phyloP scores from a whole-genome alignment of 2,329 filamentous ascomycete species.

The Trichophyton benhamiae region DNA sequence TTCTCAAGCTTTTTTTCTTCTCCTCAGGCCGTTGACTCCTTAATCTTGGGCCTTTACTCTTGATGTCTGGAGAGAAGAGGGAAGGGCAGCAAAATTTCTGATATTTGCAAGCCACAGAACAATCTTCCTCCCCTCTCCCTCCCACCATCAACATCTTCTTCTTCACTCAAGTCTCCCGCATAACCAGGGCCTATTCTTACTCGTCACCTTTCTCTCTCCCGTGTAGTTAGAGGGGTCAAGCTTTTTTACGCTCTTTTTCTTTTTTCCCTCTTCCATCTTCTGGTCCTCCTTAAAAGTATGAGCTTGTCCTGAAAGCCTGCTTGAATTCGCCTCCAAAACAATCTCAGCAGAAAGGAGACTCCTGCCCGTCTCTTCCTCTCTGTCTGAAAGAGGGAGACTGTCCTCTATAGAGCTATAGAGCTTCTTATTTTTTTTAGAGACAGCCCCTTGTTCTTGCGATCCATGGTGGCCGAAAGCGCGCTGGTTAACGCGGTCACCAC shows the following conservation, averaged over 20 bases:
- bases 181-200: neutral
- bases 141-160: neutral
- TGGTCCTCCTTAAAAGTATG: neutral
- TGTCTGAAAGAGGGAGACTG: neutral
- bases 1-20: neutral
- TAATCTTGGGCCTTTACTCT: neutral
- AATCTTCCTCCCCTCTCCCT: neutral
- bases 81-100: neutral
- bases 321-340: neutral
- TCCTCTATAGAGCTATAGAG: neutral
- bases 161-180: neutral
- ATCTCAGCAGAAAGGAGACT: neutral
- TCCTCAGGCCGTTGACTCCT: neutral
- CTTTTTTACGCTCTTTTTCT: neutral
- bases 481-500: constrained; percentile 1
- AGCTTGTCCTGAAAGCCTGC: neutral
- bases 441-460: neutral
- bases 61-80: neutral
- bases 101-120: neutral
- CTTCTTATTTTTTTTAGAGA: neutral
- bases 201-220: neutral
- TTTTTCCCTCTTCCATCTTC: neutral
- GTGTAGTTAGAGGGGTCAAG: neutral
- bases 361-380: neutral
- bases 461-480: constrained; percentile 2